Conservation (phyloP, 2,329 filamentous ascomycete genomes). For the Neoascochyta sp. region DNA sequence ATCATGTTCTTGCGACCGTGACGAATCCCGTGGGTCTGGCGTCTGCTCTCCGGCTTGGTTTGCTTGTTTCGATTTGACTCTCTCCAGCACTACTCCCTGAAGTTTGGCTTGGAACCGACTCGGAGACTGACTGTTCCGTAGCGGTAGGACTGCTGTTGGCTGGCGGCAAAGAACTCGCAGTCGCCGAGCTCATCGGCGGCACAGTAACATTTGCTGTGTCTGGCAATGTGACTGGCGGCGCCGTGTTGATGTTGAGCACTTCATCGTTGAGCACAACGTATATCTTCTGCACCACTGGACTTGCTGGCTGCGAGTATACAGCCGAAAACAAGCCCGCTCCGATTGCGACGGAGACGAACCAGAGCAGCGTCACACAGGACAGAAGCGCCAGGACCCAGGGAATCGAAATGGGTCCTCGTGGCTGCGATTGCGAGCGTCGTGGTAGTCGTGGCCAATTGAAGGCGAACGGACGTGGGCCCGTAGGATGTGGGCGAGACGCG, state of each 20-base stretch:
- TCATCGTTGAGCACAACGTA: slow-evolving; percentile 16
- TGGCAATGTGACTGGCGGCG: slow-evolving; percentile 1
- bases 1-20: slow-evolving; percentile 3
- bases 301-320: slow-evolving; percentile 7
- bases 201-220: slow-evolving; percentile 1
- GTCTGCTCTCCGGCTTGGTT: not conserved
- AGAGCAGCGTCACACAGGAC: slow-evolving; percentile 21
- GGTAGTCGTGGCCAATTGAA: slow-evolving; percentile 2
- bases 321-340: slow-evolving; percentile 15
- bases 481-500: too few relatives aligned
- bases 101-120: slow-evolving; percentile 1
- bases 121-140: slow-evolving; percentile 2
- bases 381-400: slow-evolving; percentile 24
- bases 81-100: slow-evolving; percentile 1
- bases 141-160: slow-evolving; percentile 3
- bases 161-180: not conserved
- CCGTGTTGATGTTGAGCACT: slow-evolving; percentile 1
- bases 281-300: slow-evolving; percentile 10
- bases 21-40: slow-evolving; percentile 6
- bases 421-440: slow-evolving; percentile 4
- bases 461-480: too few relatives aligned
- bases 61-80: not conserved
- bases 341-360: slow-evolving; percentile 20
- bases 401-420: slow-evolving; percentile 12
- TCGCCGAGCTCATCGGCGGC: not conserved